Evolutionary conservation across 225 moss, liverwort and hornwort species (phyloP), one percentile per base, ranked within the genome.

Genomic region (Pseudisothecium myosuroides): DNA sequence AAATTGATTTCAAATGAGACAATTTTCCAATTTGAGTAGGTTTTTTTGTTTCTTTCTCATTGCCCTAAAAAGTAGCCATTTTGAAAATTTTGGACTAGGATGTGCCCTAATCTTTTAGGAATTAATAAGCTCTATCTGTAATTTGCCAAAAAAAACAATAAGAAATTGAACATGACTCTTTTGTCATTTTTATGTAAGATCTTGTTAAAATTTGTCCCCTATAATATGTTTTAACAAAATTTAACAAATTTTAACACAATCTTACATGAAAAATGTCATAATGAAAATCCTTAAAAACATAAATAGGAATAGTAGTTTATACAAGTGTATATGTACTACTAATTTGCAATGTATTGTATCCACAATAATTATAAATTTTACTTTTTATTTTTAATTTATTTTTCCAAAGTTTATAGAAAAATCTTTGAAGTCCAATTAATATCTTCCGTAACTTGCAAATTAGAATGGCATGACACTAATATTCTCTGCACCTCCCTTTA

Each of bases 81-180:
- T 39, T 39, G 8, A 24, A 39, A 72, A 9, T 16, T 73, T 73
- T 45, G 6, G 17, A 14, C 4, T 17, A 9, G 3, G 28, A 73
- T 28, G 22, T 73, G 1, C 17, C 15, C 0, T 1, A 0, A 2
- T 27, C 37, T 0, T 17, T 29, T 3, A 18, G 5, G 1, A 28
- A 0, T 29, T 10, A 45, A 10, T 0, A 45, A 73, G 3, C 6
- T 29, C 29, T 45, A 45, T 45, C 6, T 0, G 1, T 28, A 73
- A 45, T 45, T 0, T 17, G 4, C 12, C 6, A 3, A 8, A 24
- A 5, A 26, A 14, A 41, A 15, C n/a, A n/a, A 3, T 2, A 2
- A 43, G 0, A 72, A 45, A 73, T 14, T 45, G 10, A 28, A 27
- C 17, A 0, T 9, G 3, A 9, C 3, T 43, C 5, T 43, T 72